These are phyloP conservation scores for Medicago lupulina DNA, from an alignment of 306 rosid species.

Conservation along the genomic window DNA sequence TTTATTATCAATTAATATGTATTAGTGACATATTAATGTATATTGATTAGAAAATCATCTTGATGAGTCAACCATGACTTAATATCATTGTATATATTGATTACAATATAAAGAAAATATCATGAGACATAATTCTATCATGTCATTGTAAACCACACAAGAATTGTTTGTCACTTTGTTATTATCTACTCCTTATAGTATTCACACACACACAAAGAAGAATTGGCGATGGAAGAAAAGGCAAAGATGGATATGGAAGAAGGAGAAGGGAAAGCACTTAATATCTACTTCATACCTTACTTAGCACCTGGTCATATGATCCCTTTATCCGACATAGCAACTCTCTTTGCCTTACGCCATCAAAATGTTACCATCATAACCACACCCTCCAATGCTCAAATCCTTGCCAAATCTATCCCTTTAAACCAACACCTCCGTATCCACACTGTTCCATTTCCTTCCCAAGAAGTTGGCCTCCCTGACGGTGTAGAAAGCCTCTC, in stretches of 20 bases:
- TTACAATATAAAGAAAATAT: too few relatives aligned
- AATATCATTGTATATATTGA: too few relatives aligned
- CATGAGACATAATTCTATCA: too few relatives aligned
- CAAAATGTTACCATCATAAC: constrained; percentile 41
- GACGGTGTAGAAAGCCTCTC: constrained; percentile 12
- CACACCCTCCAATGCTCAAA: constrained; percentile 34
- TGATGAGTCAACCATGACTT: too few relatives aligned
- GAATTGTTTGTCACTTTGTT: neutral
- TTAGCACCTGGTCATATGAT: constrained; percentile 31
- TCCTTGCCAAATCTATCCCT: constrained; percentile 1
- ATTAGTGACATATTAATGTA: too few relatives aligned
- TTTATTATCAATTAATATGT: too few relatives aligned
- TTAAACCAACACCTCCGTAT: neutral
- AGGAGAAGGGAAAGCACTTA: neutral
- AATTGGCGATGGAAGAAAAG: neutral
- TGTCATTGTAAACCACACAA: neutral
- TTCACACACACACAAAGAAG: neutral
- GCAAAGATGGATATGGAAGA: neutral
- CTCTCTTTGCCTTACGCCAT: constrained; percentile 24
- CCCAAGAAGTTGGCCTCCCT: neutral
- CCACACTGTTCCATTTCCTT: constrained; percentile 6
- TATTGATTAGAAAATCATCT: too few relatives aligned
- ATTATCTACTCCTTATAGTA: neutral
- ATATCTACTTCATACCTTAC: constrained; percentile 31
- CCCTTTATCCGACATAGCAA: constrained; percentile 40